These are phyloP conservation scores for Pleurotus pulmonarius DNA, from an alignment of 768 basidiomycete genomes.

Conservation along the genomic window DNA sequence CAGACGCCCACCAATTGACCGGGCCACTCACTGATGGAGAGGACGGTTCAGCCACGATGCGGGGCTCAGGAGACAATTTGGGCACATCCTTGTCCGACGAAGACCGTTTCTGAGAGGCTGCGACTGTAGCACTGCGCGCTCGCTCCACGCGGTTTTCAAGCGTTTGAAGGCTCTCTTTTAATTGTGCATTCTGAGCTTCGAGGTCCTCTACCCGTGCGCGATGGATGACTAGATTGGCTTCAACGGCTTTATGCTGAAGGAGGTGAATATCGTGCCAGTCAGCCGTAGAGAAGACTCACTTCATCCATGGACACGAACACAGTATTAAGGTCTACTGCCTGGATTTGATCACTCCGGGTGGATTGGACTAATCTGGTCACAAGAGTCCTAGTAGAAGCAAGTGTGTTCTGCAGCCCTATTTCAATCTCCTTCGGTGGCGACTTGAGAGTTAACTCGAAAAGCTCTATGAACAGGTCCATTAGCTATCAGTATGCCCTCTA, in stretches of 20 bases:
- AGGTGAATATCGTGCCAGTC: conserved; percentile 7
- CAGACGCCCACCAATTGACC: conserved; percentile 64
- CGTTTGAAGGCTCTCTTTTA: conserved; percentile 45
- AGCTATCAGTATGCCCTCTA: background rate
- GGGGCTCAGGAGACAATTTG: conserved; percentile 23
- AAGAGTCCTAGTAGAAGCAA: conserved; percentile 55
- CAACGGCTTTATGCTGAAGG: conserved; percentile 51
- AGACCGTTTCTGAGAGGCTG: conserved; percentile 38
- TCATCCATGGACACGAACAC: conserved; percentile 38
- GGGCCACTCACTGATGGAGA: conserved; percentile 73
- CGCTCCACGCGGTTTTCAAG: conserved; percentile 66
- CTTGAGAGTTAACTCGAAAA: conserved; percentile 43
- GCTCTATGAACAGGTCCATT: conserved; percentile 24
- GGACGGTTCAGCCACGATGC: conserved; percentile 46
- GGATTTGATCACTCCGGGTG: conserved; percentile 27
- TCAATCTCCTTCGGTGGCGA: conserved; percentile 33
- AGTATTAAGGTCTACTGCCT: conserved; percentile 1
- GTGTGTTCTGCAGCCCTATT: conserved; percentile 48
- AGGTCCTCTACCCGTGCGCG: conserved; percentile 47
- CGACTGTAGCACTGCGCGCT: conserved; percentile 49
- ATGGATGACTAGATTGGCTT: conserved; percentile 53
- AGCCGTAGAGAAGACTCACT: conserved; percentile 35
- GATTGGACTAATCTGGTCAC: conserved; percentile 55
- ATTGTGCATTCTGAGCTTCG: conserved; percentile 43
- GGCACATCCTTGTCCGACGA: conserved; percentile 21